Conservation (phyloP, 495 filamentous ascomycete species). For the Opeltia flavorubescens region DNA sequence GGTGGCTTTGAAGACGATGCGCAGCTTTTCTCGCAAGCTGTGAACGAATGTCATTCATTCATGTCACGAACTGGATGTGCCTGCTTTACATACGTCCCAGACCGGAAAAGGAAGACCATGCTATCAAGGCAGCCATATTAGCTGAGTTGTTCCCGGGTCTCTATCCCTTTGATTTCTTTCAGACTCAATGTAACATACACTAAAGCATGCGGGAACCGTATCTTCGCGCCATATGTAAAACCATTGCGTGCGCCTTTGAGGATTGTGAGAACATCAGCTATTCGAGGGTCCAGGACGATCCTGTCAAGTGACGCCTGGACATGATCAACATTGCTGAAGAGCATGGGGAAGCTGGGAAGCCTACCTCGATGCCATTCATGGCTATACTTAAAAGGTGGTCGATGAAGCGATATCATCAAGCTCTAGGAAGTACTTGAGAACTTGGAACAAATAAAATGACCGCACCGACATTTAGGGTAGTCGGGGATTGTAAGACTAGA, state of each 20-base stretch:
- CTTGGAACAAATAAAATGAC: too few species aligned
- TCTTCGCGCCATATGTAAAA: constrained; percentile 91
- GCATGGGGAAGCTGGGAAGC: neutral
- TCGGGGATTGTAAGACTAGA: too few species aligned
- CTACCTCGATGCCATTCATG: constrained; percentile 12
- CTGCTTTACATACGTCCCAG: constrained; percentile 51
- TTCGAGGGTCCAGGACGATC: constrained; percentile 65
- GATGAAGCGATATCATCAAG: neutral
- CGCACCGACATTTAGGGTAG: too few species aligned
- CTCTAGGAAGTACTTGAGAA: too few species aligned
- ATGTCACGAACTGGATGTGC: neutral
- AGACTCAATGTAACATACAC: constrained; percentile 61
- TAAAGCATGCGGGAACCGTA: constrained; percentile 94
- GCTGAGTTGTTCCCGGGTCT: neutral
- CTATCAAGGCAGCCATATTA: constrained; percentile 24
- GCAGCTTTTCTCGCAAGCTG: constrained; percentile 63
- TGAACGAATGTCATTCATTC: neutral
- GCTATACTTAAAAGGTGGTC: too few species aligned
- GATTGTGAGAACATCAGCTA: constrained; percentile 69
- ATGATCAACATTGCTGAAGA: neutral
- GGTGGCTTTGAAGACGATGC: constrained; percentile 71
- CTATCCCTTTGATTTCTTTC: too few species aligned
- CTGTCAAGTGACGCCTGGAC: constrained; percentile 26
- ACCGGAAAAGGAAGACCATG: constrained; percentile 91
- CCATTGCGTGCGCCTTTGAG: constrained; percentile 92